A percentile compares a stretch with the other conserved stretches of the same genome.
Evolutionary conservation across 495 filamentous ascomycete species (phyloP).

Genomic region (Letharia lupina): DNA sequence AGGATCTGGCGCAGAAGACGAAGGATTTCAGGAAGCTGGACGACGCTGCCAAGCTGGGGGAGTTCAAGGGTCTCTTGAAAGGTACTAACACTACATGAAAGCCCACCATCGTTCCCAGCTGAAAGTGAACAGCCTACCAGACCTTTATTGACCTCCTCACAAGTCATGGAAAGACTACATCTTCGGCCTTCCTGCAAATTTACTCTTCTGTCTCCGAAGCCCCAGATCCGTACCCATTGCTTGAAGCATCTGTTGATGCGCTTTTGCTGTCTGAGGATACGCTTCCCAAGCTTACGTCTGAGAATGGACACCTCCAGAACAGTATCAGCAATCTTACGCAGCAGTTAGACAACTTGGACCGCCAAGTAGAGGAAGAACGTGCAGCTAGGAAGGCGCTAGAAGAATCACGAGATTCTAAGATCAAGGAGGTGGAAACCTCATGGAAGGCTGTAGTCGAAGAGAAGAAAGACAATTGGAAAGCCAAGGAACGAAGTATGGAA

Average conservation of each 20-base stretch:
- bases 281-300: slow-evolving; percentile 72
- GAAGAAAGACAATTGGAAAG: slow-evolving; percentile 92
- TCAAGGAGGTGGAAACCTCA: slow-evolving; percentile 80
- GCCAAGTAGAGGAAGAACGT: slow-evolving; percentile 63
- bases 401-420: slow-evolving; percentile 60
- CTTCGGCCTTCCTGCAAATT: slow-evolving; percentile 80
- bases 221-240: slow-evolving; percentile 89
- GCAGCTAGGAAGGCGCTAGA: slow-evolving; percentile 64
- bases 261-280: slow-evolving; percentile 85
- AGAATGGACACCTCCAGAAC: slow-evolving; percentile 78
- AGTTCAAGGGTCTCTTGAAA: slow-evolving; percentile 85
- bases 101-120: slow-evolving; percentile 4
- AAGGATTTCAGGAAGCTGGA: slow-evolving; percentile 96
- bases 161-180: slow-evolving; percentile 85
- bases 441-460: slow-evolving; percentile 90
- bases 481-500: slow-evolving; percentile 84
- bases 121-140: slow-evolving; percentile 66
- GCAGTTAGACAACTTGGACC: slow-evolving; percentile 84
- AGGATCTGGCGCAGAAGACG: slow-evolving; percentile 95
- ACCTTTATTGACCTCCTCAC: slow-evolving; percentile 93
- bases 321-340: slow-evolving; percentile 72
- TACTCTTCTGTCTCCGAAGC: slow-evolving; percentile 93
- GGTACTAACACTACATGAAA: slow-evolving; percentile 36
- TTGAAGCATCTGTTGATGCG: slow-evolving; percentile 93
- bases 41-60: slow-evolving; percentile 75